Base-by-base conservation (phyloP, 148 eudicot species). In the Spergularia marina region DNA sequence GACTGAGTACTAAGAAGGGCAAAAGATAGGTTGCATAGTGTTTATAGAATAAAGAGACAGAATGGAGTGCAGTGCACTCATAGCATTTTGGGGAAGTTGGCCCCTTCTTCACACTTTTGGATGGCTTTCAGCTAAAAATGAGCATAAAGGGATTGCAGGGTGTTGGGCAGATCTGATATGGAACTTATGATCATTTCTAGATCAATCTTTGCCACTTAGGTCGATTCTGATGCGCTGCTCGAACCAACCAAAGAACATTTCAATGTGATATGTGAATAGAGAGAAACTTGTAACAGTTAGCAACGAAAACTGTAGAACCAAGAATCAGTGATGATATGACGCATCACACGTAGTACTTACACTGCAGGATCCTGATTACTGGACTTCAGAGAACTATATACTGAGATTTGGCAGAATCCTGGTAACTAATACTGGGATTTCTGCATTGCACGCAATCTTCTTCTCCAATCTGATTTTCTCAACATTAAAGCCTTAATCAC, bases 41-140 rank as follows among this genome's bases (percentile, higher is more conserved):
- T 61, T 36, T 65, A 63, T 65, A 40, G 11, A 55, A 66, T 70
- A 18, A 10, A n/a, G 62, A 74, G 75, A 73, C 60, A 81, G 86
- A 83, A 86, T 86, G 85, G 79, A 88, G 91, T 86, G 81, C 57
- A 18, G 39, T 64, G 54, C 82, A 85, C 85, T 83, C 86, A 52
- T 80, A 53, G 84, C 76, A 65, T 73, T 68, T 44, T 41, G 20
- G 51, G 4, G 7, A 49, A 64, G 36, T 62, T 74, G 64, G 34
- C 62, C 69, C 68, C 52, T 65, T 41, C 11, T 20, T 36, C 39
- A 77, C 68, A 69, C 23, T 78, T 78, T 76, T 62, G 23, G 17
- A 20, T 52, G 51, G 20, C 44, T 75, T 74, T 68, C 57, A 40
- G 9, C 51, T 57, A 47, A 77, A 58, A 0, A 74, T 68, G 53